phyloP scores from a whole-genome alignment of 768 basidiomycete genomes.

The Cystobasidium ongulense region DNA sequence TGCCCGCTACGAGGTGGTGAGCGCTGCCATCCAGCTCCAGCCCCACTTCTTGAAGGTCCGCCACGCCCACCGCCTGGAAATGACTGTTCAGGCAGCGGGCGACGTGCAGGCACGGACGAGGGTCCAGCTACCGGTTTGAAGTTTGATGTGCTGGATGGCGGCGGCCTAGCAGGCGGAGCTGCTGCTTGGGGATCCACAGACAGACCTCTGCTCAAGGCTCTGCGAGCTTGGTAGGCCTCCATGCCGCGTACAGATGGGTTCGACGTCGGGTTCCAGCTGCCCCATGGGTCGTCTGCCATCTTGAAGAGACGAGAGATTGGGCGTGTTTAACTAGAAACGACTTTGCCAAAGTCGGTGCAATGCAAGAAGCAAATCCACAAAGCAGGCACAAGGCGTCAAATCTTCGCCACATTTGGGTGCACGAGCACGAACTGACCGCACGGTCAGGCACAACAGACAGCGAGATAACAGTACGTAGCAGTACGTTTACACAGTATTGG shows the following conservation, averaged over 20 bases:
- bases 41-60: not conserved
- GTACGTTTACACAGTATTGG: too few relatives aligned
- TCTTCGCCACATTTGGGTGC: too few relatives aligned
- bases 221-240: not conserved
- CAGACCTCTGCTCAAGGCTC: not conserved
- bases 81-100: not conserved
- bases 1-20: not conserved
- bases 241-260: not conserved
- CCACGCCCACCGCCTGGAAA: not conserved
- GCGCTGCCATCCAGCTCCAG: not conserved
- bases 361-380: not conserved
- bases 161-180: not conserved
- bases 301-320: not conserved
- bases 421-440: too few relatives aligned
- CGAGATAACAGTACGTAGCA: too few relatives aligned
- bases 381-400: too few relatives aligned
- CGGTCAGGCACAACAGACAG: too few relatives aligned
- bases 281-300: conserved; percentile 23
- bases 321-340: not conserved
- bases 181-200: not conserved
- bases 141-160: not conserved
- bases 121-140: not conserved
- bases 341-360: not conserved
- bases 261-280: not conserved
- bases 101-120: not conserved